Evolutionary conservation across 257 asterid genomes (phyloP).

Genomic region (Scutellaria barbata): DNA sequence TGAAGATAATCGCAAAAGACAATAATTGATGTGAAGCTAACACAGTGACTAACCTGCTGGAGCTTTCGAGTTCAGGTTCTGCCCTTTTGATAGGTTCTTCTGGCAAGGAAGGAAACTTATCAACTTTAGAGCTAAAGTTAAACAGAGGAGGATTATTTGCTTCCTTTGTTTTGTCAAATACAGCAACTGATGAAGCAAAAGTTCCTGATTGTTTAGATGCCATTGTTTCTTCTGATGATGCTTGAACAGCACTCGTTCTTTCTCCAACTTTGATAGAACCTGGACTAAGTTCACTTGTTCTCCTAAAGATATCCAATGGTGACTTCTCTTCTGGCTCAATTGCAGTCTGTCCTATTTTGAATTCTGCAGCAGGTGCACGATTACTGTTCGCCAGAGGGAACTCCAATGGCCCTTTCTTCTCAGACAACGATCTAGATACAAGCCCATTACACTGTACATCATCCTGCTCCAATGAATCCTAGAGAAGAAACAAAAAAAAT

Average conservation of each 20-base stretch:
- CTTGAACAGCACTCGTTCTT: conserved; percentile 32
- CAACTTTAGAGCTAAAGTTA: conserved; percentile 45
- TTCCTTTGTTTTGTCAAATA: conserved; percentile 47
- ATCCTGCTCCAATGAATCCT: conserved; percentile 63
- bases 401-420: conserved; percentile 40
- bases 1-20: conserved; percentile 1
- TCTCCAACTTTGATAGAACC: conserved; percentile 37
- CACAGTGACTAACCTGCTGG: conserved; percentile 48
- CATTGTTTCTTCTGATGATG: conserved; percentile 40
- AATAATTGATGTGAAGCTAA: not conserved
- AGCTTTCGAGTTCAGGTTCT: conserved; percentile 39
- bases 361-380: conserved; percentile 41
- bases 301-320: conserved; percentile 33
- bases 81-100: conserved; percentile 35
- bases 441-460: conserved; percentile 49
- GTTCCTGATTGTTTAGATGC: conserved; percentile 32
- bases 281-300: conserved; percentile 36
- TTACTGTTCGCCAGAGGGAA: conserved; percentile 34
- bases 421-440: conserved; percentile 40
- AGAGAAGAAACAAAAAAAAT: conserved; percentile 26
- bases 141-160: conserved; percentile 41
- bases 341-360: conserved; percentile 33
- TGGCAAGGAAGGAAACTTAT: conserved; percentile 38
- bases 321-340: conserved; percentile 41
- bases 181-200: conserved; percentile 37